Base-by-base conservation (phyloP, 768 basidiomycete species). In the Phanerochaete sordida region DNA sequence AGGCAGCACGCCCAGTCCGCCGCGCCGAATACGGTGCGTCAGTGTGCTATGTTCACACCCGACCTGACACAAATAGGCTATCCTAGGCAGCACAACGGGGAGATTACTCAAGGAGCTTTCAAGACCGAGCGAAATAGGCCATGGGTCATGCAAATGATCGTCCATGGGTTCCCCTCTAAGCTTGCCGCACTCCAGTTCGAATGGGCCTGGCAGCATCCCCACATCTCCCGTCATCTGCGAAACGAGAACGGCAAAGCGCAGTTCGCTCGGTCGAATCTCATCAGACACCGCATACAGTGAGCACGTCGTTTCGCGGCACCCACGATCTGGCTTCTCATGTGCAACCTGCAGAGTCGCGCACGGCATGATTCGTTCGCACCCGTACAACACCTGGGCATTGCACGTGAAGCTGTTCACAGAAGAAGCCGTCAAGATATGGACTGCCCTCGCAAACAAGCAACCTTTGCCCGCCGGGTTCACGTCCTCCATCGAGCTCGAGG, bases 71-170 rank as follows among this genome's bases (percentile, higher is more conserved):
- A n/a, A n/a, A n/a, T 26, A 45, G 52, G 28, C 56, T 48, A 6
- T 49, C 31, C 5, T 54, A 85, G 90, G 27, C 91, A 93, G 66
- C 91, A 94, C 70, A 94, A 94, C 73, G 91, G 91, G 28, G 84
- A 88, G 70, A 71, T 92, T 57, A 73, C 79, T 0, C 81, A 84
- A 66, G 91, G 91, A 19, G 91, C 90, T 11, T 78, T 76, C 72
- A 88, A 83, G 71, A 93, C 91, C 0, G 74, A 72, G 46, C 64
- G 74, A 26, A 80, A 81, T 48, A 71, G 88, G 26, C 88, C 88
- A 44, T 93, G 90, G 91, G 79, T 84, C 12, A 92, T 94, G 90
- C 85, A 88, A 60, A 87, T 93, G 86, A 86, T 93, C 37, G 86
- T 93, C 1, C 81, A 90, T 68, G 92, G 91, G 4, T 93, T 94